A percentile compares a stretch with the other conserved stretches of the same genome.
Conservation (phyloP, 2,329 filamentous ascomycete genomes). For the Rhexocercosporidium sp. region DNA sequence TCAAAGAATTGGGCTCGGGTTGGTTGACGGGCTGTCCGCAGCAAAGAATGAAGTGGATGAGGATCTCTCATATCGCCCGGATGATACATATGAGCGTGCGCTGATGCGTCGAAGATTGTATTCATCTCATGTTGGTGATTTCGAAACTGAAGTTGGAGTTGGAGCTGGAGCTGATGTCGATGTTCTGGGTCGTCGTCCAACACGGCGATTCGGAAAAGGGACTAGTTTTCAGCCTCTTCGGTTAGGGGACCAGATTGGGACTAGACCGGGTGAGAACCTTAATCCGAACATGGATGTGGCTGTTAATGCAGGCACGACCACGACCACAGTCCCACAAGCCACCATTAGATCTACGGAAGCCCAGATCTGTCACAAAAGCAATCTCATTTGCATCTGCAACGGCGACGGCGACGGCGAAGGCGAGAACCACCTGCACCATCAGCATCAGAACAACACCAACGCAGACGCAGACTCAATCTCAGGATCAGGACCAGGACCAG, state of each 20-base stretch:
- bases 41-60: too few relatives aligned
- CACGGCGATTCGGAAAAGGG: background rate
- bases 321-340: background rate
- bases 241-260: background rate
- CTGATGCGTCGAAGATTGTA: too few relatives aligned
- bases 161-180: background rate
- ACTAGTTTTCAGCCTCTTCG: conserved; percentile 1
- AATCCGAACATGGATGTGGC: too few relatives aligned
- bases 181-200: background rate
- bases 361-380: background rate
- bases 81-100: too few relatives aligned
- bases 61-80: too few relatives aligned
- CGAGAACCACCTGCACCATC: too few relatives aligned
- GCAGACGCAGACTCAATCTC: too few relatives aligned
- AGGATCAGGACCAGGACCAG: background rate
- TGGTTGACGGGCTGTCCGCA: background rate
- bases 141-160: background rate
- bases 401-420: background rate
- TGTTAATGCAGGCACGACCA: background rate
- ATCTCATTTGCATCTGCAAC: background rate
- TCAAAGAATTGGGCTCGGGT: background rate
- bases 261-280: background rate
- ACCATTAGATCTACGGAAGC: too few relatives aligned
- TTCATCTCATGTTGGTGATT: background rate
- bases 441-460: background rate